Conservation (phyloP, 163 green algal genomes). For the Scenedesmus sp. region DNA sequence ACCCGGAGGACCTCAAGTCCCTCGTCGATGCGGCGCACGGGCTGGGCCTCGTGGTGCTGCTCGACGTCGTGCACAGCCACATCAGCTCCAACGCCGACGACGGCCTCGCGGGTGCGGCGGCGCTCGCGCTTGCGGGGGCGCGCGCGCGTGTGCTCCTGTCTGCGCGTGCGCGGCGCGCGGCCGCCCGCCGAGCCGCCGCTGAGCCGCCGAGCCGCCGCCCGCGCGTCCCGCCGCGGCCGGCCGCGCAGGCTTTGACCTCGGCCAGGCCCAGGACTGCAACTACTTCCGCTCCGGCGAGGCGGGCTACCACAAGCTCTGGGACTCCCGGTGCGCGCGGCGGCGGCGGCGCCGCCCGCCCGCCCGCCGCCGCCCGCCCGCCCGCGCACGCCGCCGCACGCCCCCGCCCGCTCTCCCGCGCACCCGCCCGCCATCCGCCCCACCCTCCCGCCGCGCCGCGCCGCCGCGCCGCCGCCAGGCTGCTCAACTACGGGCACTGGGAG, state of each 20-base stretch:
- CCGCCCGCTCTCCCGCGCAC: too few species aligned
- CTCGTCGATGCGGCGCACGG: conserved; percentile 88
- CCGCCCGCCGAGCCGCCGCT: too few species aligned
- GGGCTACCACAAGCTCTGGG: conserved; percentile 92
- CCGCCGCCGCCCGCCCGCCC: too few species aligned
- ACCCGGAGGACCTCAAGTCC: conserved; percentile 92
- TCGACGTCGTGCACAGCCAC: conserved; percentile 95
- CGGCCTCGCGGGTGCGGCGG: conserved; percentile 73
- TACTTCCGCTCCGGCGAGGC: conserved; percentile 83
- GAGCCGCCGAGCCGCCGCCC: too few species aligned
- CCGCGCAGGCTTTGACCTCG: conserved; percentile 81
- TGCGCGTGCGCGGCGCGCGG: not conserved
- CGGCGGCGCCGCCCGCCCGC: too few species aligned
- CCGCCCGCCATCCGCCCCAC: too few species aligned
- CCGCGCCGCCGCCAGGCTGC: too few species aligned
- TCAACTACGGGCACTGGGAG: conserved; percentile 92
- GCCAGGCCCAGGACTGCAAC: conserved; percentile 70
- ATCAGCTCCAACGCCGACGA: conserved; percentile 85
- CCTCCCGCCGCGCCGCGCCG: too few species aligned
- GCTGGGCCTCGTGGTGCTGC: conserved; percentile 85
- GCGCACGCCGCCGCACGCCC: too few species aligned
- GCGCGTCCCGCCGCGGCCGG: too few species aligned
- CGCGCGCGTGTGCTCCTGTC: not conserved
- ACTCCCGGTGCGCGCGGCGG: conserved; percentile 80
- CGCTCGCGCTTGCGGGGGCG: not conserved